Evolutionary conservation across 108 stramenopile genomes (phyloP).

Genomic region (Nitzschia inconspicua): DNA sequence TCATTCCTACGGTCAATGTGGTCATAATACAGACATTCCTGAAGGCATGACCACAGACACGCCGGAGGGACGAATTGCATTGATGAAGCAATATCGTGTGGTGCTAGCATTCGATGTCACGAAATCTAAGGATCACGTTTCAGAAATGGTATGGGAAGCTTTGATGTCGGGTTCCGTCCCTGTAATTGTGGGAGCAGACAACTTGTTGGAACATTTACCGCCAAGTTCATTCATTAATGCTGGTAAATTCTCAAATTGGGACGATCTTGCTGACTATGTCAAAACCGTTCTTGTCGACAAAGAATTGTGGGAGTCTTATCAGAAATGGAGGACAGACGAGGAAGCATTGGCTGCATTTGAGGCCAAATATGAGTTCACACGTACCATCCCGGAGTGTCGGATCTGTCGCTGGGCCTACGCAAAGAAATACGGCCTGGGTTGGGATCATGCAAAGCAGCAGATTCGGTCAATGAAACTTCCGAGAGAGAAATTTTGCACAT

Average conservation of each 20-base stretch:
- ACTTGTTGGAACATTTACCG: slow-evolving; percentile 51
- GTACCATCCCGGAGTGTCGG: slow-evolving; percentile 36
- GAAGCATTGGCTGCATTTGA: slow-evolving; percentile 29
- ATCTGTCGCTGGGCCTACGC: slow-evolving; percentile 75
- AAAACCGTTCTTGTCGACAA: slow-evolving; percentile 38
- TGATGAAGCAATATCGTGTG: slow-evolving; percentile 56
- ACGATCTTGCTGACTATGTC: slow-evolving; percentile 41
- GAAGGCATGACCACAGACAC: slow-evolving; percentile 25
- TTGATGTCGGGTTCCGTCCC: slow-evolving; percentile 64
- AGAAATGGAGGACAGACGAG: slow-evolving; percentile 56
- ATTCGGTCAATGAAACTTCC: slow-evolving; percentile 31
- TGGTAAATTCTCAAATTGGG: slow-evolving; percentile 29
- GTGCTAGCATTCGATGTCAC: slow-evolving; percentile 61
- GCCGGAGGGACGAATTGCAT: slow-evolving; percentile 29
- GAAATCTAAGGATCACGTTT: slow-evolving; percentile 61
- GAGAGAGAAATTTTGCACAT: slow-evolving; percentile 36
- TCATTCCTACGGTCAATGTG: slow-evolving; percentile 28
- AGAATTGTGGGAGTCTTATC: slow-evolving; percentile 59
- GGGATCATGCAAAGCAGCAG: slow-evolving; percentile 49
- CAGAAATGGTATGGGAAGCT: slow-evolving; percentile 64
- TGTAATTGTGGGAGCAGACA: slow-evolving; percentile 60
- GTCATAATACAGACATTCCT: slow-evolving; percentile 40
- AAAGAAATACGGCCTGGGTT: slow-evolving; percentile 61
- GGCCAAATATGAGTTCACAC: slow-evolving; percentile 38
- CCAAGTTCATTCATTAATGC: slow-evolving; percentile 43